Base-by-base conservation (phyloP, 495 filamentous ascomycete species). In the Saxispiralis lemnorum region DNA sequence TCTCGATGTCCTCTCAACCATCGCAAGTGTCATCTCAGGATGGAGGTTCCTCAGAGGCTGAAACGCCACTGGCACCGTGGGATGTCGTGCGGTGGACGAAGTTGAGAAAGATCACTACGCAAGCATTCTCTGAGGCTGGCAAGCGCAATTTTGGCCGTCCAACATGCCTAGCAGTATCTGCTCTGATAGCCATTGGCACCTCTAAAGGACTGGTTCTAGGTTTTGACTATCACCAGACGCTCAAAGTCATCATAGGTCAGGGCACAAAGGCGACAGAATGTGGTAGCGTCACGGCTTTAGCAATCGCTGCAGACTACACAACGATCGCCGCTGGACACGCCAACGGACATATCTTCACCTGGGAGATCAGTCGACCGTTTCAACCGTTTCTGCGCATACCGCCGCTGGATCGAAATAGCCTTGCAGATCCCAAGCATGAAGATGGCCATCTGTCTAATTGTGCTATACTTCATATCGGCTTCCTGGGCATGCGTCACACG, bases 61-160 rank as follows among this genome's bases (percentile, higher is more conserved):
- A 85, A 34, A 72, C 71, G 4, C 68, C 71, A 0, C 67, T 60
- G 52, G 73, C 80, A 7, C 89, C 88, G 16, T 99, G 89, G 89
- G 89, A 96, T 58, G 84, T 95, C 44, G 78, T 99, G 40, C 68
- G 84, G 59, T 99, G 89, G 89, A 95, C 86, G 0, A 94, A 83
- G 57, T 59, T 99, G 45, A 82, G 76, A 55, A 95, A 86, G 53
- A 75, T 96, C 44, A 83, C 83, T 18, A 78, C 75, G 0, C 81
- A 95, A 54, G 73, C 79, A 6, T 95, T 96, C 58, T 95, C 92
- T n/a, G 92, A 99, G 58, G 72, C 78, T 37, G 89, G 87, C 31
- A 92, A 76, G 63, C 79, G 89, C 16, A 94, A 77, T 57, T 95
- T 94, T 66, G 89, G 89, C 28, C 71, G 78, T 20, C 83, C 92